phyloP scores from a whole-genome alignment of 176 grass and related monocot species.

The Aegilops bicornis region DNA sequence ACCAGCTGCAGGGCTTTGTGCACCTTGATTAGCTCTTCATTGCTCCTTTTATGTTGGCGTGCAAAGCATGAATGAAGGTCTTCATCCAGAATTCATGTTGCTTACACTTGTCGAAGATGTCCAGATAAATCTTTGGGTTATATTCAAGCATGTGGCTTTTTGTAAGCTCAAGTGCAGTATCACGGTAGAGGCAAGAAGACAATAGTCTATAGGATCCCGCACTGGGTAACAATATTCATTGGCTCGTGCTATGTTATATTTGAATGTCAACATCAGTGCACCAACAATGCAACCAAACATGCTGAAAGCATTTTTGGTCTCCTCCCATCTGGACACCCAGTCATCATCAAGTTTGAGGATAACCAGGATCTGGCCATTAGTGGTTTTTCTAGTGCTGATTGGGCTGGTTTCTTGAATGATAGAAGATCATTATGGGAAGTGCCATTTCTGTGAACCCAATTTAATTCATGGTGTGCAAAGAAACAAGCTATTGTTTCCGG shows the following conservation, averaged over 20 bases:
- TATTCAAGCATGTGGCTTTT: neutral
- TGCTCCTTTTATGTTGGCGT: neutral
- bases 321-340: neutral
- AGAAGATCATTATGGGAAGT: too few species aligned
- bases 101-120: neutral
- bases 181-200: neutral
- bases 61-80: neutral
- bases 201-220: neutral
- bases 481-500: too few species aligned
- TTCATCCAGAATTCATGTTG: conserved; percentile 5
- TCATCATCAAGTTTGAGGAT: neutral
- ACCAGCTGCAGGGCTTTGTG: too few species aligned
- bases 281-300: neutral
- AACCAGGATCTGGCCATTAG: neutral
- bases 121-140: neutral
- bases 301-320: neutral
- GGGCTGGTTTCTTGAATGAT: too few species aligned
- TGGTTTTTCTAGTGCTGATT: too few species aligned
- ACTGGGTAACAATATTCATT: neutral
- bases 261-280: neutral
- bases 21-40: neutral
- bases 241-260: neutral
- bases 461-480: too few species aligned
- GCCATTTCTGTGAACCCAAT: too few species aligned
- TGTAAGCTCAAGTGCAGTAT: neutral